Evolutionary conservation across 176 grass and related monocot species (phyloP).

Genomic region (Elymus sibiricus): DNA sequence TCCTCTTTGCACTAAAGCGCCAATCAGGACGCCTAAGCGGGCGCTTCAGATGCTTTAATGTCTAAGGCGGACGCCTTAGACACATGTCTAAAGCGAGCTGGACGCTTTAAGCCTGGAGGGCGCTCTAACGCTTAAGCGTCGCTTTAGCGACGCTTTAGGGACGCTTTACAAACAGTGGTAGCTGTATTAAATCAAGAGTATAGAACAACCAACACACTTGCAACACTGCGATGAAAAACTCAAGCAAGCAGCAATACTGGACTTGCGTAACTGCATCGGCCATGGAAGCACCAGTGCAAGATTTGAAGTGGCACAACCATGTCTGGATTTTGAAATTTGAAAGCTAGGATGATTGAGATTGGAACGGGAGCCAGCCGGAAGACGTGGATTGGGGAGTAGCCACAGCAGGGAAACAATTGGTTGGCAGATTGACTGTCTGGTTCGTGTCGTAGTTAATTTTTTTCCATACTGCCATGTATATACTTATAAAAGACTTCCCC

Average conservation of each 20-base stretch:
- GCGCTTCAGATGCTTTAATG: no score
- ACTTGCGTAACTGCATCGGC: background rate
- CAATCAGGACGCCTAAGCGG: no score
- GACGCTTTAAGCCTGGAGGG: no score
- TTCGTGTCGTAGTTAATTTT: background rate
- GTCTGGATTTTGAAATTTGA: background rate
- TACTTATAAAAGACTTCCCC: background rate
- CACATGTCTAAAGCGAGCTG: no score
- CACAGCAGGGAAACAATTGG: background rate
- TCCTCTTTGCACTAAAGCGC: no score
- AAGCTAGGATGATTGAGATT: background rate
- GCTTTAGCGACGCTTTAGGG: no score
- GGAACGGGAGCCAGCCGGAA: background rate
- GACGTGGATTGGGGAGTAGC: background rate
- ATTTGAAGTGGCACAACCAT: background rate
- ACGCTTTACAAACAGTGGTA: no score
- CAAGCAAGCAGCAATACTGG: background rate
- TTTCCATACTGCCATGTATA: background rate
- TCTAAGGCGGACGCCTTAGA: no score
- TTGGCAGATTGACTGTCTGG: background rate
- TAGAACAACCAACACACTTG: background rate
- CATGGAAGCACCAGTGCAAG: background rate
- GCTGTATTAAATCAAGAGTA: background rate
- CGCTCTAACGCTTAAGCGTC: no score
- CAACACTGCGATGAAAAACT: background rate